Conservation (phyloP, 2,329 filamentous ascomycete species). For the Bisporella sp. region DNA sequence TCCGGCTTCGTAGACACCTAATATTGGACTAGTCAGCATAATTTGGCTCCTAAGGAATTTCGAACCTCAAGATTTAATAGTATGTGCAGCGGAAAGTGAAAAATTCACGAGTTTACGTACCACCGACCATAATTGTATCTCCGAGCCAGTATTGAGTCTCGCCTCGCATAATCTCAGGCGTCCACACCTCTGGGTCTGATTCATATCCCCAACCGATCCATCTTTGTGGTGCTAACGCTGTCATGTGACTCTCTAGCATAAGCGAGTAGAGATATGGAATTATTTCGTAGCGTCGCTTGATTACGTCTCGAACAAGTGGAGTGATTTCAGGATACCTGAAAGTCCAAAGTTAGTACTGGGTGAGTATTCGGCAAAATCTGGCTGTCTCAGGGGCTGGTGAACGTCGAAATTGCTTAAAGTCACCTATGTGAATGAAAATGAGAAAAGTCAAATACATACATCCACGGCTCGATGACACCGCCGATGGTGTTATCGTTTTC, state of each 20-base stretch:
- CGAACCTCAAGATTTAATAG: too few relatives aligned
- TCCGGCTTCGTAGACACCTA: conserved; percentile 52
- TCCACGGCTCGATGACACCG: conserved; percentile 72
- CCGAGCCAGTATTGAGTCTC: conserved; percentile 71
- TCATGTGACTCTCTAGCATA: conserved; percentile 52
- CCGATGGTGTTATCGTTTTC: conserved; percentile 58
- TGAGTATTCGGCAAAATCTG: too few relatives aligned
- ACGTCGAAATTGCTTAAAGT: too few relatives aligned
- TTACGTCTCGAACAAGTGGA: conserved; percentile 53
- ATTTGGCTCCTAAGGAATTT: too few relatives aligned
- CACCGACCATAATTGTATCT: conserved; percentile 56
- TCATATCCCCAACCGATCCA: conserved; percentile 73
- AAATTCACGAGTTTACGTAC: conserved; percentile 20
- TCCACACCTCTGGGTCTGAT: conserved; percentile 60
- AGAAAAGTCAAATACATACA: conserved; percentile 35
- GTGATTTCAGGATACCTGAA: conserved; percentile 50
- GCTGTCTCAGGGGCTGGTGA: too few relatives aligned
- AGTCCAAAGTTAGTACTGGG: too few relatives aligned
- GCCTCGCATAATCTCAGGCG: conserved; percentile 47
- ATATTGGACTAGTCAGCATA: too few relatives aligned
- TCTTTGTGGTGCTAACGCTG: conserved; percentile 56
- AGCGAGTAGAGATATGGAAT: conserved; percentile 66
- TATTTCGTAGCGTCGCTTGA: conserved; percentile 64
- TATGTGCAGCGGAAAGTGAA: too few relatives aligned
- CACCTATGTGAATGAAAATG: too few relatives aligned